Evolutionary conservation across 805 yeast genomes (phyloP).

Genomic region (Metschnikowia borealis): DNA sequence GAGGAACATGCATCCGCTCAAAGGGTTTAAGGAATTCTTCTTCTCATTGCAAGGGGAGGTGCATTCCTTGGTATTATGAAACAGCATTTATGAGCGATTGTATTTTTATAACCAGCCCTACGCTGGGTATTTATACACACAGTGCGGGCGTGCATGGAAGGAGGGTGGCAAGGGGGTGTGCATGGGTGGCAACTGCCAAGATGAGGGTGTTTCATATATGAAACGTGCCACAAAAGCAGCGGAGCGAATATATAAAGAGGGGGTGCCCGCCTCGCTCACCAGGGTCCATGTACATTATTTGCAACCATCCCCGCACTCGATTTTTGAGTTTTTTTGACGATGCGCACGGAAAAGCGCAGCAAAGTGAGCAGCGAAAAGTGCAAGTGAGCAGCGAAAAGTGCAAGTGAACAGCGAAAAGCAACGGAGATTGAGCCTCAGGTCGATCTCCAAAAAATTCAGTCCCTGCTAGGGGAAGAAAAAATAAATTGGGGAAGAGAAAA

Average conservation of each 20-base stretch:
- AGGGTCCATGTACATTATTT: not conserved
- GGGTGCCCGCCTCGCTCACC: not conserved
- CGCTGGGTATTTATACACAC: not conserved
- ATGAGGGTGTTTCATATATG: not conserved
- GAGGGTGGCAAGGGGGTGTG: not conserved
- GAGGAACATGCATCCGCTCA: conserved; percentile 37
- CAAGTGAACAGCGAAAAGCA: no score
- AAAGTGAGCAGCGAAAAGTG: not conserved
- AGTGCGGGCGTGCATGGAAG: not conserved
- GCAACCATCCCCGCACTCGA: not conserved
- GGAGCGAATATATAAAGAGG: not conserved
- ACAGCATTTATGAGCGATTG: no score
- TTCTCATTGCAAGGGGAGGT: no score
- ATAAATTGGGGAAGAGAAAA: no score
- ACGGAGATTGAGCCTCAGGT: not conserved
- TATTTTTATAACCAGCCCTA: no score
- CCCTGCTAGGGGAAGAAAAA: no score
- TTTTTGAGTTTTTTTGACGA: not conserved
- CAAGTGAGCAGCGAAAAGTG: not conserved
- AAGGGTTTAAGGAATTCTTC: no score
- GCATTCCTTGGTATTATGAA: no score
- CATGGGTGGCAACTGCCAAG: not conserved
- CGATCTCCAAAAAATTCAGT: not conserved
- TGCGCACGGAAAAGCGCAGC: not conserved
- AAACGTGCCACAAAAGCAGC: not conserved